A percentile compares a stretch with the other conserved stretches of the same genome.
These are phyloP conservation scores for Cercospora sp. DNA, from an alignment of 2,329 filamentous ascomycete species.

Conservation along the genomic window DNA sequence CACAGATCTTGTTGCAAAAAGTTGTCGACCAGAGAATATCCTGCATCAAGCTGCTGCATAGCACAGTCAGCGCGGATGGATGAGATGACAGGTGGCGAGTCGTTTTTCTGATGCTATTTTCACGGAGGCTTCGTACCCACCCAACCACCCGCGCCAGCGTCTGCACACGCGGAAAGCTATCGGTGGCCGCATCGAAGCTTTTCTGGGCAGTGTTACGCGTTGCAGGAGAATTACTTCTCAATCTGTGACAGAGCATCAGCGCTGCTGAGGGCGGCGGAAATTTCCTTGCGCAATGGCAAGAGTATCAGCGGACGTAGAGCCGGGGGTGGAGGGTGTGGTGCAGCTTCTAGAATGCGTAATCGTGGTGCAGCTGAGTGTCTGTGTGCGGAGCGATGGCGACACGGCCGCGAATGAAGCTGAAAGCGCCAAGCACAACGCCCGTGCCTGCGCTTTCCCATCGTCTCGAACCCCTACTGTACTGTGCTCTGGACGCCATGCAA, in stretches of 20 bases:
- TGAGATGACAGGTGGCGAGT: not conserved
- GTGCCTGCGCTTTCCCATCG: not conserved
- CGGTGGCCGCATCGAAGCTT: not conserved
- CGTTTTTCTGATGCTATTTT: not conserved
- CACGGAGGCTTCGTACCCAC: slow-evolving; percentile 3
- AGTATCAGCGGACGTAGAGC: not conserved
- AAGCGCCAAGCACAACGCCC: not conserved
- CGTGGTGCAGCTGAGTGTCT: not conserved
- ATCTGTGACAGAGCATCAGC: not conserved
- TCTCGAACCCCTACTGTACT: not conserved
- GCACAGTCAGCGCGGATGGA: not conserved
- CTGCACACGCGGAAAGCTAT: not conserved
- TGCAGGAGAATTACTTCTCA: not conserved
- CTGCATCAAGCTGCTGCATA: not conserved
- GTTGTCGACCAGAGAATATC: not conserved
- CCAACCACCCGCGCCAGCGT: not conserved
- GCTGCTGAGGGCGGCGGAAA: not conserved
- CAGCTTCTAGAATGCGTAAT: not conserved
- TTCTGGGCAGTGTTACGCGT: not conserved
- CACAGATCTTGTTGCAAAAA: not conserved
- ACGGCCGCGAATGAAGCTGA: not conserved
- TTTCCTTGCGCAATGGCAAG: not conserved
- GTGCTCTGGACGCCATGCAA: not conserved
- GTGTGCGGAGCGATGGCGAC: not conserved
- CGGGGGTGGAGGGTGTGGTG: not conserved